Base-by-base conservation (phyloP, 768 basidiomycete species). In the Leccinum truebloodii region DNA sequence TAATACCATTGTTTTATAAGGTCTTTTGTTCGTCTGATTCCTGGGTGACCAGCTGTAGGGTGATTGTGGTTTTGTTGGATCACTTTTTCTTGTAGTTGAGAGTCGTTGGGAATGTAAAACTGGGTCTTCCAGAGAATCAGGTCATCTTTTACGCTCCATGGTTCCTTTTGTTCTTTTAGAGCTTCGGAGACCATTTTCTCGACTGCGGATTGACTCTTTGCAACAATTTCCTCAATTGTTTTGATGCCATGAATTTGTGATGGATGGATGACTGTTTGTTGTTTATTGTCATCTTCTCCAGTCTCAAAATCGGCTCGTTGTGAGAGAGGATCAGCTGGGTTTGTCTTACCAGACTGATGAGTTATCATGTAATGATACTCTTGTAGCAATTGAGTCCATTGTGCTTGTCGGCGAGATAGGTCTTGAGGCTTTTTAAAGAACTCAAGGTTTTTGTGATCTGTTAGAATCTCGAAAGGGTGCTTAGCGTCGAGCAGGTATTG, bases 401-500 rank as follows among this genome's bases (percentile, higher is more conserved):
- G 0, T 0, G 54, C 59, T 13, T 60, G 59, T 3, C 4, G 2
- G 1, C 20, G 2, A 0, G 54, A 55, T 0, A 56, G 49, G 1
- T 60, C 54, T 4, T 56, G 54, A 0, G 53, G 53, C 4, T 30
- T 12, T 1, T 24, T 48, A 1, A 48, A 83, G 63, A 79, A 82
- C 48, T 79, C 67, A 0, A 83, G 70, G 41, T 83, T 81, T 51
- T 77, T 73, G 5, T 79, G 74, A 54, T 80, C 70, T 1, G 73
- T 72, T 56, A 69, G 60, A 37, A 80, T 41, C 4, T 18, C 18
- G 64, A 51, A 71, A 65, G 9, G 63, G 22, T 0, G 13, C 7
- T 4, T 57, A 1, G 53, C 20, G 0, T 46, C 52, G 2, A 54
- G n/a, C 0, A 65, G 16, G 5, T 63, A 57, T 4, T 65, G 61